Conservation (phyloP, 1,284 basidiomycete genomes). For the Ceratobasidium sp. region DNA sequence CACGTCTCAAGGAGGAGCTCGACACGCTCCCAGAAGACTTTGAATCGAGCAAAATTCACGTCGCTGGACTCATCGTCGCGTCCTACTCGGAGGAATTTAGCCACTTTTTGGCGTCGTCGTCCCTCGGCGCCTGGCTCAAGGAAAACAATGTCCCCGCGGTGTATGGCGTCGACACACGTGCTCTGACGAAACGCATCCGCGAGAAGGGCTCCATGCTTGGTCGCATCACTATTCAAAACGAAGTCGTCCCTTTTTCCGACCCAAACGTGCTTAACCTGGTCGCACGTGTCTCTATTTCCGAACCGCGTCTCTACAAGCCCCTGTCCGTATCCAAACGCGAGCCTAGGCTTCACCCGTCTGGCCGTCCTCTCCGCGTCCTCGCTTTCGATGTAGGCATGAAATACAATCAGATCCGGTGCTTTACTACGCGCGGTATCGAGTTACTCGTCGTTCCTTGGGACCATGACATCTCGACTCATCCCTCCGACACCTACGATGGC, state of each 20-base stretch:
- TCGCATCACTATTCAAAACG: conserved; percentile 77
- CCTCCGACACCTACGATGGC: conserved; percentile 89
- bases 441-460: conserved; percentile 99
- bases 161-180: conserved; percentile 96
- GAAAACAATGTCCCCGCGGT: conserved; percentile 96
- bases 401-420: conserved; percentile 99
- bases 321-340: conserved; percentile 59
- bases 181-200: conserved; percentile 95
- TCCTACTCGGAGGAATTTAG: conserved; percentile 96
- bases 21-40: conserved; percentile 84
- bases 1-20: conserved; percentile 68
- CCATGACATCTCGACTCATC: conserved; percentile 86
- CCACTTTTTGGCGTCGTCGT: conserved; percentile 93
- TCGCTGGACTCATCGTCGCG: conserved; percentile 92
- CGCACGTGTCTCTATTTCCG: conserved; percentile 82
- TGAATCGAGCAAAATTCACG: conserved; percentile 95
- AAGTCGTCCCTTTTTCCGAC: conserved; percentile 85
- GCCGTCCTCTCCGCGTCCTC: conserved; percentile 84
- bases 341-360: conserved; percentile 80
- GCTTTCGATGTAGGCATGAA: conserved; percentile 99
- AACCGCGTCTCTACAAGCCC: conserved; percentile 81
- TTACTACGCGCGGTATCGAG: conserved; percentile 92
- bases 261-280: conserved; percentile 94
- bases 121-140: conserved; percentile 93
- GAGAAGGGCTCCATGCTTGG: conserved; percentile 95